Evolutionary conservation across 2,329 filamentous ascomycete genomes (phyloP).

Genomic region (Aureobasidium sp.): DNA sequence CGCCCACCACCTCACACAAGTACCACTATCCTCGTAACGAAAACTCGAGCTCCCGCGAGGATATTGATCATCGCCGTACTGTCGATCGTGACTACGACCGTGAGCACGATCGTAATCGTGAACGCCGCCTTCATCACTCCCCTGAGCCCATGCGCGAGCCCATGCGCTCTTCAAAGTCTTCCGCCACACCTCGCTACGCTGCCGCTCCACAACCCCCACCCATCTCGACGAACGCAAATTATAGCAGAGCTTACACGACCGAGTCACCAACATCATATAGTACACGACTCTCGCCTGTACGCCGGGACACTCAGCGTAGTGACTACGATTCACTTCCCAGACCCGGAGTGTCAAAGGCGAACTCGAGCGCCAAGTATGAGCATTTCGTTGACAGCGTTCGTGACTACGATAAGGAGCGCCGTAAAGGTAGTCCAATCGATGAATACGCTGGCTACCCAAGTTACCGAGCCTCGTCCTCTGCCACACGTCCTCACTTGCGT

Average conservation of each 20-base stretch:
- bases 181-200: neutral
- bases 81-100: constrained; percentile 6
- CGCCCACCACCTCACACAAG: constrained; percentile 11
- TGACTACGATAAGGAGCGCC: neutral
- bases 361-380: neutral
- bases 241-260: neutral
- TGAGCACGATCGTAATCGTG: constrained; percentile 6
- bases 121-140: constrained; percentile 6
- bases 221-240: neutral
- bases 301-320: neutral
- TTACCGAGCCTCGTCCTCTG: neutral
- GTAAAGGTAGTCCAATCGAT: neutral
- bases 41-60: constrained; percentile 18
- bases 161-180: neutral
- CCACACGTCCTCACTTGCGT: neutral
- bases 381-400: neutral
- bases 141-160: neutral
- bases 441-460: neutral
- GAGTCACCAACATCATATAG: constrained; percentile 6
- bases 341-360: neutral
- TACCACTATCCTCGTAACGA: constrained; percentile 22
- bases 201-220: constrained; percentile 7
- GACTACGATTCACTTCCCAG: neutral
- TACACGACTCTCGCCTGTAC: neutral
- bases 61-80: constrained; percentile 18